Percentiles rank a stretch among this genome's conserved stretches.
Evolutionary conservation across 23 red algal species (phyloP).

Genomic region (Gracilaria gracilis): DNA sequence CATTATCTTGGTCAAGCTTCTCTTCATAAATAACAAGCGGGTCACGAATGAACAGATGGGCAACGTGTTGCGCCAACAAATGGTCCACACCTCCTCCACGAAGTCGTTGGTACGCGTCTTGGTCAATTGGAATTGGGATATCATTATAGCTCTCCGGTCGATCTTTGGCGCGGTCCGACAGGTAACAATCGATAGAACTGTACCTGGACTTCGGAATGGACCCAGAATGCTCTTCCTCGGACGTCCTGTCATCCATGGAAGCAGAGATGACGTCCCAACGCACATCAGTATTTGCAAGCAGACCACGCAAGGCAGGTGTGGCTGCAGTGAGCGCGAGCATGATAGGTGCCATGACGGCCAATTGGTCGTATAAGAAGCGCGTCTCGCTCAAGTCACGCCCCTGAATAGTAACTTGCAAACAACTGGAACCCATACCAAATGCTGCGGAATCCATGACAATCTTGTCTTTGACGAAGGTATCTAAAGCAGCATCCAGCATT

Average conservation of each 20-base stretch:
- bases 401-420: slow-evolving; percentile 97
- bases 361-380: slow-evolving; percentile 96
- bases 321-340: slow-evolving; percentile 98
- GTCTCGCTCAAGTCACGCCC: slow-evolving; percentile 88
- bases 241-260: slow-evolving; percentile 93
- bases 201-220: slow-evolving; percentile 87
- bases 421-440: slow-evolving; percentile 97
- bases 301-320: slow-evolving; percentile 85
- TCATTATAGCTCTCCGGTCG: slow-evolving; percentile 93
- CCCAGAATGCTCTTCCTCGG: slow-evolving; percentile 64
- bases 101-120: slow-evolving; percentile 75
- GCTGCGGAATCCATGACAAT: slow-evolving; percentile 96
- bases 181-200: slow-evolving; percentile 92
- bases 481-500: slow-evolving; percentile 45
- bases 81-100: slow-evolving; percentile 85
- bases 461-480: slow-evolving; percentile 35
- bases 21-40: slow-evolving; percentile 96
- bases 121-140: slow-evolving; percentile 75
- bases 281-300: slow-evolving; percentile 89
- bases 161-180: slow-evolving; percentile 69
- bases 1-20: slow-evolving; percentile 75
- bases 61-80: slow-evolving; percentile 89
- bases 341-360: slow-evolving; percentile 96
- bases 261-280: slow-evolving; percentile 91
- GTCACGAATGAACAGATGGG: slow-evolving; percentile 96